Evolutionary conservation across 2,329 filamentous ascomycete genomes (phyloP).

Genomic region (Penicillium sp.): DNA sequence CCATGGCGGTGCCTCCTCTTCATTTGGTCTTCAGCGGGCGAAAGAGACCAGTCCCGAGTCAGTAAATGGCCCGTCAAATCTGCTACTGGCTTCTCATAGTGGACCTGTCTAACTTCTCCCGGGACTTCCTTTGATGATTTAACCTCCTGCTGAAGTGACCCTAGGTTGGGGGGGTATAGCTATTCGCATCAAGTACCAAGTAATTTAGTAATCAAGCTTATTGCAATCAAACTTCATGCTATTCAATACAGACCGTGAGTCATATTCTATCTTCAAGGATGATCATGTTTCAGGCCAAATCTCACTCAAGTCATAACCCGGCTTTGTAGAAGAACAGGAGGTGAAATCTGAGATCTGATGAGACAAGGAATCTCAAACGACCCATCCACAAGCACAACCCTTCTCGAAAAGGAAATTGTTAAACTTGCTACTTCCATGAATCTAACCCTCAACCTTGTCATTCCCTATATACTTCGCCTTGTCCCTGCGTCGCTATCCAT

Average conservation of each 20-base stretch:
- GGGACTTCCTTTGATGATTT: neutral
- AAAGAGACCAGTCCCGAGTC: neutral
- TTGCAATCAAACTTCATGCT: neutral
- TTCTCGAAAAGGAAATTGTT: neutral
- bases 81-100: neutral
- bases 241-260: neutral
- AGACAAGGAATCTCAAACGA: neutral
- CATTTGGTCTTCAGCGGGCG: constrained; percentile 19
- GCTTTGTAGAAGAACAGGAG: neutral
- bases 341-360: neutral
- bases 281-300: neutral
- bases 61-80: neutral
- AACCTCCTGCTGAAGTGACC: neutral
- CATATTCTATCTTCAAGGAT: neutral
- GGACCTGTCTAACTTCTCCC: too few relatives aligned
- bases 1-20: constrained; percentile 38
- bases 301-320: neutral
- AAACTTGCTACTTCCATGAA: neutral
- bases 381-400: neutral
- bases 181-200: neutral
- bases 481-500: too few relatives aligned
- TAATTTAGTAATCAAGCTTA: neutral
- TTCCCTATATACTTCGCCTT: neutral
- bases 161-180: too few relatives aligned
- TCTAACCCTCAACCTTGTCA: neutral